phyloP scores from a whole-genome alignment of 495 filamentous ascomycete genomes.

The Hyaloscypha variabilis region DNA sequence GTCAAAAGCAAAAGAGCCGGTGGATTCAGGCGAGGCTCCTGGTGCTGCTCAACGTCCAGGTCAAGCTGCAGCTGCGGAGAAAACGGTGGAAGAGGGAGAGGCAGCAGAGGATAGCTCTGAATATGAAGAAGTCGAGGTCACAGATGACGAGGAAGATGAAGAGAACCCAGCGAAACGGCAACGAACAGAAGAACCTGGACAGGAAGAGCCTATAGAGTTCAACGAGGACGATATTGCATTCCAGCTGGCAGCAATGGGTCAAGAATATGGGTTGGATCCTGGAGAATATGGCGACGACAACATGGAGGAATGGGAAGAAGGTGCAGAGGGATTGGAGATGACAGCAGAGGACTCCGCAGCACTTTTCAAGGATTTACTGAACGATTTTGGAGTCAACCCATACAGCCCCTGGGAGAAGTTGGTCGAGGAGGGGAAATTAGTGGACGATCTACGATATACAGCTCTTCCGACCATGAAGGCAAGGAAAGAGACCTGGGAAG shows the following conservation, averaged over 20 bases:
- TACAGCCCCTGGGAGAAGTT: slow-evolving; percentile 92
- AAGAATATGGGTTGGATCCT: slow-evolving; percentile 52
- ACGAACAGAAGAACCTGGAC: slow-evolving; percentile 58
- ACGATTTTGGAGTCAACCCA: slow-evolving; percentile 80
- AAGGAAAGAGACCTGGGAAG: slow-evolving; percentile 78
- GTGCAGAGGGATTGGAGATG: slow-evolving; percentile 65
- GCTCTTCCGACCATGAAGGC: slow-evolving; percentile 77
- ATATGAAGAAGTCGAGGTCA: slow-evolving; percentile 89
- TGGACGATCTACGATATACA: slow-evolving; percentile 86
- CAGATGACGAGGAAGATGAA: slow-evolving; percentile 56
- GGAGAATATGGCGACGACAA: slow-evolving; percentile 71
- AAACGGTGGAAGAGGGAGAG: slow-evolving; percentile 20
- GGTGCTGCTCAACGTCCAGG: slow-evolving; percentile 21
- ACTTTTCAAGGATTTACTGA: slow-evolving; percentile 83
- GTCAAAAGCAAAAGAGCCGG: slow-evolving; percentile 25
- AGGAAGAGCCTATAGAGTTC: slow-evolving; percentile 75
- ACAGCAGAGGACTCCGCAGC: slow-evolving; percentile 69
- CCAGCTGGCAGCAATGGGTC: slow-evolving; percentile 79
- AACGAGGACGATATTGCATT: slow-evolving; percentile 94
- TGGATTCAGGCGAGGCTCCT: slow-evolving; percentile 13
- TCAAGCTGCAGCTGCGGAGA: not conserved
- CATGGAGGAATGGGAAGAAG: slow-evolving; percentile 69
- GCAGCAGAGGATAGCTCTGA: slow-evolving; percentile 60
- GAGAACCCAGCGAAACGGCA: slow-evolving; percentile 64
- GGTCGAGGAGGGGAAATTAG: slow-evolving; percentile 77